Percentiles rank a stretch among this genome's conserved stretches.
phyloP scores from a whole-genome alignment of 352 stramenopile species.

The Phytophthora fragariae region DNA sequence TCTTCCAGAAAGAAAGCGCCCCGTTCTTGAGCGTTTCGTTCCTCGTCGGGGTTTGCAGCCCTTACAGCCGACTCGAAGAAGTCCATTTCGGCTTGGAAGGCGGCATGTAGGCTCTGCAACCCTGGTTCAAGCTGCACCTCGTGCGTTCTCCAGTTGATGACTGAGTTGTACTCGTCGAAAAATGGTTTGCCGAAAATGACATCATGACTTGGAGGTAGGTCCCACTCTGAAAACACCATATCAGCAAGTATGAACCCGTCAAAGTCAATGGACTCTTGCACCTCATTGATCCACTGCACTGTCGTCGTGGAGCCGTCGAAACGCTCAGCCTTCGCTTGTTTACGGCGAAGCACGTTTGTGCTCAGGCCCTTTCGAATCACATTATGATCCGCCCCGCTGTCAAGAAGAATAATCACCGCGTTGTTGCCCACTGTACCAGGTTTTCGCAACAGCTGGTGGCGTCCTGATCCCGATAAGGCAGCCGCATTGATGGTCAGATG shows the following conservation, averaged over 20 bases:
- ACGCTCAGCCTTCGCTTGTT: not conserved
- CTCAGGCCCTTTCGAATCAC: not conserved
- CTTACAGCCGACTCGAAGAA: too few species aligned
- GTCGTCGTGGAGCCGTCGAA: not conserved
- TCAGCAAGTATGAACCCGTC: not conserved
- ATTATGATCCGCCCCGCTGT: not conserved
- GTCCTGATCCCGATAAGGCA: not conserved
- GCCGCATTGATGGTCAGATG: too few species aligned
- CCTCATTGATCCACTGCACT: not conserved
- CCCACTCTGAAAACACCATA: too few species aligned
- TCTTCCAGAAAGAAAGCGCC: too few species aligned
- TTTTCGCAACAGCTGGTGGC: not conserved
- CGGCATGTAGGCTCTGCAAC: too few species aligned
- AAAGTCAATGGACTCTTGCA: not conserved
- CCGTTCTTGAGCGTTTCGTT: too few species aligned
- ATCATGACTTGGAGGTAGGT: not conserved
- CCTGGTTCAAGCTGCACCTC: not conserved
- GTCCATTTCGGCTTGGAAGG: too few species aligned
- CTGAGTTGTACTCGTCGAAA: not conserved
- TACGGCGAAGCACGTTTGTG: too few species aligned
- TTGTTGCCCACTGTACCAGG: too few species aligned
- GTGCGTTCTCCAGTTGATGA: not conserved
- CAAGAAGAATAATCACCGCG: not conserved
- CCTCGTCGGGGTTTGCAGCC: too few species aligned
- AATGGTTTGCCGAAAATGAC: not conserved